Base-by-base conservation (phyloP, 192 early-diverging fungal species). In the Linnemannia exigua region DNA sequence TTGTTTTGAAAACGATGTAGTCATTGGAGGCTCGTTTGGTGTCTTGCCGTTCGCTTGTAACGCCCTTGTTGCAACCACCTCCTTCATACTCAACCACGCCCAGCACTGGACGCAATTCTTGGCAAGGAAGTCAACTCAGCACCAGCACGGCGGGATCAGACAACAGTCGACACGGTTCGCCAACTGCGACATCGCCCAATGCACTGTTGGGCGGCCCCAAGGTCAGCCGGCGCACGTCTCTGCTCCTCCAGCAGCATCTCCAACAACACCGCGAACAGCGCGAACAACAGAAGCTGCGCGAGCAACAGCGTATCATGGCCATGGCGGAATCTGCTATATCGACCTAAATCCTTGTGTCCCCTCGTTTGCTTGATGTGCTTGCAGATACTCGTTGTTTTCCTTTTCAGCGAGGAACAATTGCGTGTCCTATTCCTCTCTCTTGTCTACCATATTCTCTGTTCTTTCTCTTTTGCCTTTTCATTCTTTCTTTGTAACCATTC, bases 1-100 rank as follows among this genome's bases (percentile, higher is more conserved):
- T 54, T 20, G 11, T 50, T 75, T 31, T 70, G 9, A 44, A 6
- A 9, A 44, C 41, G 3, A 6, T 6, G 9, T 44, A 93, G 92
- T 90, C 92, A 52, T 80, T 96, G 74, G 95, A 96, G 86, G 89
- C 93, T 14, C 92, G 95, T 38, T 84, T 96, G 47, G 91, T 92
- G 6, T 94, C 94, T 28, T 94, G 93, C 50, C 94, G 95, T 19
- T 94, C 92, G 22, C 89, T 95, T 69, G 95, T 96, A 63, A 94
- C 94, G 4, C 94, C 95, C 41, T 67, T 96, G 51, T 76, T 96
- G 41, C 91, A 91, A 19, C 90, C 92, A 44, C 91, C 92, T 16
- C 88, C 88, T 33, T 89, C 88, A 9, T 89, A 89, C 36, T 87
- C 85, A 0, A 84, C 88, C 37, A 87, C 77, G 41, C 84, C 88